Percentiles rank a stretch among this genome's conserved stretches.
phyloP scores from a whole-genome alignment of 257 asterid species.

The Plantago major region DNA sequence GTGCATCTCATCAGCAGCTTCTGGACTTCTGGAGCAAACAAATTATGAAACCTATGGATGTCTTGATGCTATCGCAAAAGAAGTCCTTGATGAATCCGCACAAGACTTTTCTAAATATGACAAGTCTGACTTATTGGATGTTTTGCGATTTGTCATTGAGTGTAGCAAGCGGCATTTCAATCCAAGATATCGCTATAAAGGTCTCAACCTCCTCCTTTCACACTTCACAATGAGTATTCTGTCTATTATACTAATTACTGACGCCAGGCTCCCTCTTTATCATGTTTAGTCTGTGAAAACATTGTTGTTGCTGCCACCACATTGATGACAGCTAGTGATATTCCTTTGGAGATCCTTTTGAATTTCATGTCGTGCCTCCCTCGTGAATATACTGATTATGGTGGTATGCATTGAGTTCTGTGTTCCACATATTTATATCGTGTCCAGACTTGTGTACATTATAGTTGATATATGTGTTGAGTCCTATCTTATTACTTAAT shows the following conservation, averaged over 20 bases:
- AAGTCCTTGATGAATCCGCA: conserved; percentile 31
- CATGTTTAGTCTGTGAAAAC: conserved; percentile 68
- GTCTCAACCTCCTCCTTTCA: conserved; percentile 31
- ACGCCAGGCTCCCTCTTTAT: conserved; percentile 14
- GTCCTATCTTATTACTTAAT: conserved; percentile 7
- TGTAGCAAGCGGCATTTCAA: conserved; percentile 88
- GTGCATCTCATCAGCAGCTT: conserved; percentile 79
- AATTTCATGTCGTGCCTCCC: conserved; percentile 79
- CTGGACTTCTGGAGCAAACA: conserved; percentile 34
- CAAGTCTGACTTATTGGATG: conserved; percentile 59
- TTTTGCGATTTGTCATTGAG: conserved; percentile 66
- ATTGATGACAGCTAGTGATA: conserved; percentile 50
- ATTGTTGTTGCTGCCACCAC: conserved; percentile 65
- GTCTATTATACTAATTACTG: conserved; percentile 7
- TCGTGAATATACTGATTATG: conserved; percentile 74
- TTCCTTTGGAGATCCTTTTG: conserved; percentile 69
- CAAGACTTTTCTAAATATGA: conserved; percentile 31
- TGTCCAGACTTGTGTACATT: conserved; percentile 16
- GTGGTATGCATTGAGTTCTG: conserved; percentile 44
- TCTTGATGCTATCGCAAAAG: conserved; percentile 28
- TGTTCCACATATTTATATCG: conserved; percentile 3
- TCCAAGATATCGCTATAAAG: conserved; percentile 72
- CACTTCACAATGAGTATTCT: conserved; percentile 15
- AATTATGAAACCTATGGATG: conserved; percentile 23
- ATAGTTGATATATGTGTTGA: conserved; percentile 10